Evolutionary conservation across 1,284 basidiomycete genomes (phyloP).

Genomic region (Exobasidium rhododendri): DNA sequence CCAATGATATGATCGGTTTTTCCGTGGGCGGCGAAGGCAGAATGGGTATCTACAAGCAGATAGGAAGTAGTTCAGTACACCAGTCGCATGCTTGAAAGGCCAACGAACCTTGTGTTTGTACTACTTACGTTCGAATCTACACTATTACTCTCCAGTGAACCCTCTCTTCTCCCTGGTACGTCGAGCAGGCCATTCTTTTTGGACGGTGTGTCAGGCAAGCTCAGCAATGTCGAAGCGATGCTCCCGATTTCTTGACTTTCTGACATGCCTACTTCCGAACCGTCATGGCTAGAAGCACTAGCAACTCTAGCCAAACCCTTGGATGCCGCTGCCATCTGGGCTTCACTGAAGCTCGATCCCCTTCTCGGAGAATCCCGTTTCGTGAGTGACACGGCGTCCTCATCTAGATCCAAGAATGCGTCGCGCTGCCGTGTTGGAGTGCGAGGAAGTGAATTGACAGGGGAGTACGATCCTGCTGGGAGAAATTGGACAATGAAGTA

Average conservation of each 20-base stretch:
- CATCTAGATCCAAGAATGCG: conserved; percentile 44
- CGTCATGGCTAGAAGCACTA: background rate
- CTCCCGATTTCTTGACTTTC: background rate
- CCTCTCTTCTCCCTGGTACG: background rate
- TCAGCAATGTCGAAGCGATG: background rate
- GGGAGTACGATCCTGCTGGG: background rate
- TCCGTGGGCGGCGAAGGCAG: conserved; percentile 33
- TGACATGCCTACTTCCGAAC: background rate
- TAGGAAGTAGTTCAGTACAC: no score
- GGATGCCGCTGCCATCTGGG: conserved; percentile 13
- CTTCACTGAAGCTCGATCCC: conserved; percentile 9
- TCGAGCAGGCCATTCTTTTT: background rate
- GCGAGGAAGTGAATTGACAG: conserved; percentile 3
- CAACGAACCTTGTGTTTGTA: no score
- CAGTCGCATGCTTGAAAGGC: no score
- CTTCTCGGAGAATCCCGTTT: background rate
- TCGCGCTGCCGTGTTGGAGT: conserved; percentile 26
- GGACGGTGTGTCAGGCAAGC: conserved; percentile 1
- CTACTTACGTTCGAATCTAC: background rate
- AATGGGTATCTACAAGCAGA: conserved; percentile 22
- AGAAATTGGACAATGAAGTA: no score
- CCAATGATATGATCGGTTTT: conserved; percentile 19
- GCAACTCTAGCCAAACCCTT: background rate
- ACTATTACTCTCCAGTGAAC: background rate
- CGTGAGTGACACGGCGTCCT: conserved; percentile 16